phyloP scores from a whole-genome alignment of 192 early-diverging fungal genomes.

The Entomortierella lignicola region DNA sequence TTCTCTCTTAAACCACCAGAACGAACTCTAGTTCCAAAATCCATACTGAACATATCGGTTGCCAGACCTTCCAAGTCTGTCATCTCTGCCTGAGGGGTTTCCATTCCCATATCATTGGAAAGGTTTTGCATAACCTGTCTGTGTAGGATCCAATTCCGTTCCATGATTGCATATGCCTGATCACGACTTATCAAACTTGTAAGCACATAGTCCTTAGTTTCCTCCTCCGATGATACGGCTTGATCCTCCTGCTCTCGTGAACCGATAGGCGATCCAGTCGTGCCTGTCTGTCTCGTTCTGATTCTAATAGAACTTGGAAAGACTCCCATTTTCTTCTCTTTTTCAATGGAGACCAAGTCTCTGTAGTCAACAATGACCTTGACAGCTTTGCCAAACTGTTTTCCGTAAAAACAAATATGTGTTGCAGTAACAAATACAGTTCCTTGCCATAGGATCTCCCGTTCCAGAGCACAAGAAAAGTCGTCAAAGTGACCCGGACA shows the following conservation, averaged over 20 bases:
- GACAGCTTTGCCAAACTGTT: slow-evolving; percentile 61
- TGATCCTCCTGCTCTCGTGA: background rate
- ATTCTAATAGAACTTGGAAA: slow-evolving; percentile 65
- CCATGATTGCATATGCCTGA: slow-evolving; percentile 55
- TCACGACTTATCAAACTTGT: slow-evolving; percentile 63
- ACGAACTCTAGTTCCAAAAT: background rate
- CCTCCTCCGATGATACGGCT: too few species aligned
- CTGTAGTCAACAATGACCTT: slow-evolving; percentile 57
- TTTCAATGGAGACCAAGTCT: slow-evolving; percentile 61
- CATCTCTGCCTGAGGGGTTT: slow-evolving; percentile 2
- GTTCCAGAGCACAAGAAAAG: slow-evolving; percentile 62
- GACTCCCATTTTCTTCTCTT: slow-evolving; percentile 62
- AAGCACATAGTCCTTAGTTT: slow-evolving; percentile 59
- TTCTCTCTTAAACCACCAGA: background rate
- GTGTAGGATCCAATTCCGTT: slow-evolving; percentile 24
- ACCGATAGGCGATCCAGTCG: slow-evolving; percentile 6
- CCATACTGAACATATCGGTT: slow-evolving; percentile 2
- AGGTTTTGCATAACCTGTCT: slow-evolving; percentile 5
- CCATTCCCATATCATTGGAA: background rate
- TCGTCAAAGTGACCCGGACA: slow-evolving; percentile 34
- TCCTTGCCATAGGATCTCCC: slow-evolving; percentile 70
- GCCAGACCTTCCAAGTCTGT: background rate
- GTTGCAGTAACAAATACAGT: slow-evolving; percentile 58
- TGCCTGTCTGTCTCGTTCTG: slow-evolving; percentile 14
- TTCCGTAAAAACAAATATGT: slow-evolving; percentile 67